Evolutionary conservation across 148 eudicot species (phyloP).

Genomic region (Vaccinium macrocarpon): DNA sequence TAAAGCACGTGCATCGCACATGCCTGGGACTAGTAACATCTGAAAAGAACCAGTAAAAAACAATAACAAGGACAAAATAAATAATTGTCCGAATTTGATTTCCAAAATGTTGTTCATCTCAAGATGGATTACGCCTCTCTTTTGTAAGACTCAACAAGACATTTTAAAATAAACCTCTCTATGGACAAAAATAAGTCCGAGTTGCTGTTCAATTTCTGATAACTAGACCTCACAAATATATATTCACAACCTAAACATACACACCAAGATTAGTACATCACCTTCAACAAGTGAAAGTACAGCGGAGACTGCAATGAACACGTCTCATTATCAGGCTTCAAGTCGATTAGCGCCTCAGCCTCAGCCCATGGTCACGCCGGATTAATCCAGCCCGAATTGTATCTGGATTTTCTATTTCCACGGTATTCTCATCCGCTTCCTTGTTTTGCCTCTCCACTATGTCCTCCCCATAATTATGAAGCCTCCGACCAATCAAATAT

Average conservation of each 20-base stretch:
- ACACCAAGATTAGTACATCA: neutral
- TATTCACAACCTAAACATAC: constrained; percentile 10
- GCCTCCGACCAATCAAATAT: constrained; percentile 86
- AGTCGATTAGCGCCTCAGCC: constrained; percentile 56
- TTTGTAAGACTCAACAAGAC: neutral
- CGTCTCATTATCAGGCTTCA: constrained; percentile 28
- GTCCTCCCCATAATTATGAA: constrained; percentile 80
- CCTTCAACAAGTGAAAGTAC: neutral
- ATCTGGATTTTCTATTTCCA: constrained; percentile 29
- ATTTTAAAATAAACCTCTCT: neutral
- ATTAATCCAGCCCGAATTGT: constrained; percentile 19
- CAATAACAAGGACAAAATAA: neutral
- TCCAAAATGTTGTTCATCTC: neutral
- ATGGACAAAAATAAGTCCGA: neutral
- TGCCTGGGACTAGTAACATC: neutral
- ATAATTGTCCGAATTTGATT: neutral
- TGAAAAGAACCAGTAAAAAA: neutral
- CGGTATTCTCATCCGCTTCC: constrained; percentile 7
- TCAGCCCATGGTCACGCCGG: constrained; percentile 43
- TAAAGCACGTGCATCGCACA: too few relatives aligned
- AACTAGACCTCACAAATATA: neutral
- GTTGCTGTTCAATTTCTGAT: neutral
- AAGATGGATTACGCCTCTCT: neutral
- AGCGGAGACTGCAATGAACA: neutral
- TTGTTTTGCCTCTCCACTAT: constrained; percentile 20